Evolutionary conservation across 129 eudicot genomes (phyloP).

Genomic region (Flaveria sonorensis): DNA sequence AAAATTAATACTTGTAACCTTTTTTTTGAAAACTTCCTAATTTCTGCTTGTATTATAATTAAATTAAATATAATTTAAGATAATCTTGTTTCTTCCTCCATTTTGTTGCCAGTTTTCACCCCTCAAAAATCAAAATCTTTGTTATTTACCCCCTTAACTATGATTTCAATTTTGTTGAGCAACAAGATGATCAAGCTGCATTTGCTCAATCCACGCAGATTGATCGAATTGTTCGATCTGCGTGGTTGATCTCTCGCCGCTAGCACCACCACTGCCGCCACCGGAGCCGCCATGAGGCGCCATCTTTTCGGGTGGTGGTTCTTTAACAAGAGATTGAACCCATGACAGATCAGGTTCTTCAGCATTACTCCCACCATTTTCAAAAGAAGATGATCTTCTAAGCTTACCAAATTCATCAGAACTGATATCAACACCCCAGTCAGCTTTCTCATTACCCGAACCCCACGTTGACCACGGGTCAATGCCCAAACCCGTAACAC

Average conservation of each 20-base stretch:
- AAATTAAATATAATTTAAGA: slow-evolving; percentile 41
- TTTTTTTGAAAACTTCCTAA: slow-evolving; percentile 37
- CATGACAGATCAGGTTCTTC: slow-evolving; percentile 90
- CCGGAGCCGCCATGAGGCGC: slow-evolving; percentile 24
- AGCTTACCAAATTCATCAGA: slow-evolving; percentile 51
- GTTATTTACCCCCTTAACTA: slow-evolving; percentile 43
- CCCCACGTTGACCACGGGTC: slow-evolving; percentile 65
- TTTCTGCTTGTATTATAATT: slow-evolving; percentile 41
- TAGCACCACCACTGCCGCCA: slow-evolving; percentile 18
- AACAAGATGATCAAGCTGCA: slow-evolving; percentile 77
- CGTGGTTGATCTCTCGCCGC: too few relatives aligned
- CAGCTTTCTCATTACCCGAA: slow-evolving; percentile 47
- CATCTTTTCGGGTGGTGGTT: slow-evolving; percentile 58
- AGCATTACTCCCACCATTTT: slow-evolving; percentile 46
- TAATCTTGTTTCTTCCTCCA: slow-evolving; percentile 28
- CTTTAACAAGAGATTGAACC: slow-evolving; percentile 90
- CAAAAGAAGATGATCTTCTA: slow-evolving; percentile 65
- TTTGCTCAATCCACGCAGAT: slow-evolving; percentile 79
- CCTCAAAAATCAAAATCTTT: slow-evolving; percentile 36
- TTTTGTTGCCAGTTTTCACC: slow-evolving; percentile 24
- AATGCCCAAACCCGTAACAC: slow-evolving; percentile 35
- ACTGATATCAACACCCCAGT: slow-evolving; percentile 48
- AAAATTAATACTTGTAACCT: slow-evolving; percentile 34
- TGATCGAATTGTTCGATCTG: slow-evolving; percentile 50
- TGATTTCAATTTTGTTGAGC: slow-evolving; percentile 49